Evolutionary conservation across 805 yeast species (phyloP), one percentile per base, ranked within the genome.

Genomic region (Kodamaea fukazawae): DNA sequence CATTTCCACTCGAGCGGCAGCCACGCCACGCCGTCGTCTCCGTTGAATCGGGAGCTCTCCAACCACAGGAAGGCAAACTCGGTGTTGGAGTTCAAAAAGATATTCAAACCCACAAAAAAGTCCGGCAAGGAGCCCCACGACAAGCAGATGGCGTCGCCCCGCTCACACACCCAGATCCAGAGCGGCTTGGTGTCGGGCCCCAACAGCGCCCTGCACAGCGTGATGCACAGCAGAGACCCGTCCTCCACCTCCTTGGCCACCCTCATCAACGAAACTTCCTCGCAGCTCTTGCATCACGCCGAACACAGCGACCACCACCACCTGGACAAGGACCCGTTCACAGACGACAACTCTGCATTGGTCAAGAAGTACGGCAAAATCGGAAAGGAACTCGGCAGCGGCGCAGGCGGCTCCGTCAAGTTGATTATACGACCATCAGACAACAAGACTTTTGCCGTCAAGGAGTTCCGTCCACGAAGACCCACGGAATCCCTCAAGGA

Each of bases 351-450:
- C 41, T 49, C 56, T 23, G 56, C 54, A 17, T 41, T 57, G 37
- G 60, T 55, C n/a, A 64, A 63, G 43, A 81, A 84, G 52, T 86
- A 85, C 56, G 87, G 91, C 41, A 81, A 78, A 48, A 59, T 83
- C 45, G 90, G 91, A 36, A 82, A 83, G 55, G 74, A 81, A 42
- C 60, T 86, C 34, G 95, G 95, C 12, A 79, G 88, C 1, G 95
- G 95, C 41, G 95, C 93, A 9, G 95, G 95, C 35, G 95, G 95
- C 5, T 78, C 89, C 1, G 95, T 86, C n/a, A 72, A 85, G 49
- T 65, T 85, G 32, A 71, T 86, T 16, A 75, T 74, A 7, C 75
- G 91, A 51, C 82, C 84, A 31, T 64, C 78, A 29, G 91, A 85
- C 60, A 77, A 78, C 50, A 76, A 76, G 27, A 77, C 85, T 0